Percentiles rank a stretch among this genome's conserved stretches.
Evolutionary conservation across 495 filamentous ascomycete genomes (phyloP).

Genomic region (Amniculicola lignicola): DNA sequence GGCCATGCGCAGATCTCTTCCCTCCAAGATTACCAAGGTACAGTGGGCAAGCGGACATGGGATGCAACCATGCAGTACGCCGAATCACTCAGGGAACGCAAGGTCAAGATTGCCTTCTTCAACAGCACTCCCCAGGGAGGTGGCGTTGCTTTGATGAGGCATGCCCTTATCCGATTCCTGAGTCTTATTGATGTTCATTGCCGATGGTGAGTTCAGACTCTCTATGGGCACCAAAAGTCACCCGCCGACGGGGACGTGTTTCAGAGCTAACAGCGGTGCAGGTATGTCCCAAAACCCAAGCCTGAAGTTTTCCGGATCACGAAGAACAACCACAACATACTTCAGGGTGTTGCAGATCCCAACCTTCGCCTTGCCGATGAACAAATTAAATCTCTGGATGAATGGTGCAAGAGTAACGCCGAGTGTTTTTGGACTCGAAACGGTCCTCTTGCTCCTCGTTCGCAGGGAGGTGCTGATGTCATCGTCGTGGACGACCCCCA

Average conservation of each 20-base stretch:
- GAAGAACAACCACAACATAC: slow-evolving; percentile 89
- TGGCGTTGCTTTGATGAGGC: slow-evolving; percentile 84
- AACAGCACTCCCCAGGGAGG: slow-evolving; percentile 83
- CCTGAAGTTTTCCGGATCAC: slow-evolving; percentile 83
- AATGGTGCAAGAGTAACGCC: slow-evolving; percentile 78
- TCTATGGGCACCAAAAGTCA: not conserved
- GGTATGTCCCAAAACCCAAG: slow-evolving; percentile 77
- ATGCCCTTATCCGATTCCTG: slow-evolving; percentile 75
- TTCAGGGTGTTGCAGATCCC: slow-evolving; percentile 72
- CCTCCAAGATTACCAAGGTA: slow-evolving; percentile 61
- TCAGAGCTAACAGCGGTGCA: slow-evolving; percentile 30
- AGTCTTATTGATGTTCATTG: slow-evolving; percentile 64
- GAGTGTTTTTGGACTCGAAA: slow-evolving; percentile 71
- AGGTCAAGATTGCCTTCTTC: slow-evolving; percentile 78
- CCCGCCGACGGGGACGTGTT: not conserved
- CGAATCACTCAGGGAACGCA: slow-evolving; percentile 60
- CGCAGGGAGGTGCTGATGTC: slow-evolving; percentile 74
- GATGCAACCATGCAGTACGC: slow-evolving; percentile 65
- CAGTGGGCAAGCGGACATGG: slow-evolving; percentile 64
- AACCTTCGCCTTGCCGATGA: slow-evolving; percentile 59
- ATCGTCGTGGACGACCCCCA: slow-evolving; percentile 84
- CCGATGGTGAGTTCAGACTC: slow-evolving; percentile 62
- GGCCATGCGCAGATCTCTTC: slow-evolving; percentile 59
- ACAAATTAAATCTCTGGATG: slow-evolving; percentile 57
- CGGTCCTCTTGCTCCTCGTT: slow-evolving; percentile 64